Evolutionary conservation across 106 monocot species (phyloP).

Genomic region (Apostasia shenzhenica): DNA sequence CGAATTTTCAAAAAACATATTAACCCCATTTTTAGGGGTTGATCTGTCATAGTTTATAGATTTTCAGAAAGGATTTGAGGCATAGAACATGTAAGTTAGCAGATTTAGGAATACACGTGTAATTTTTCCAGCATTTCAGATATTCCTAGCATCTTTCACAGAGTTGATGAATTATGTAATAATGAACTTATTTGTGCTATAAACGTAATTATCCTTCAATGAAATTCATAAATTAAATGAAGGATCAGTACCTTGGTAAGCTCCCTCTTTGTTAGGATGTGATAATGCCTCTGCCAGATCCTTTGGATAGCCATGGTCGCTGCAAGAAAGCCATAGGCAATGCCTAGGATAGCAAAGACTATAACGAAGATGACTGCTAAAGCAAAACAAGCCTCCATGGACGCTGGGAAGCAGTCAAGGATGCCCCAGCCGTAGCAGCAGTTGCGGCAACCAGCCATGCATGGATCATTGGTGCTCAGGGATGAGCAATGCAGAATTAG

Average conservation of each 20-base stretch:
- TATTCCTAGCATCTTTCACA: too few species aligned
- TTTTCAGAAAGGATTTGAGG: too few species aligned
- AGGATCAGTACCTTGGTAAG: conserved; percentile 65
- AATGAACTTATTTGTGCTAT: too few species aligned
- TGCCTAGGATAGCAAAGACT: conserved; percentile 85
- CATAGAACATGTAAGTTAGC: too few species aligned
- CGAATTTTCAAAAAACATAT: too few species aligned
- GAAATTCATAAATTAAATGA: not conserved
- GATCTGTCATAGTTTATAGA: too few species aligned
- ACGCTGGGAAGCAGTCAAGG: conserved; percentile 83
- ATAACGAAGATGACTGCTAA: conserved; percentile 75
- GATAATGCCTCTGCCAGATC: conserved; percentile 98
- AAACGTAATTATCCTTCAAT: too few species aligned
- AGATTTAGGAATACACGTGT: too few species aligned
- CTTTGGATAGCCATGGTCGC: conserved; percentile 93
- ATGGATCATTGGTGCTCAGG: conserved; percentile 68
- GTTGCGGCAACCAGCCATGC: conserved; percentile 84
- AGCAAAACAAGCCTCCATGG: conserved; percentile 93
- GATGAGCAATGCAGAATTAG: conserved; percentile 83
- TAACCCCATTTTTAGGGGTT: too few species aligned
- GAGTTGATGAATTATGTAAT: too few species aligned
- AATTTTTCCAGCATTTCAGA: too few species aligned
- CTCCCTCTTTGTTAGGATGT: conserved; percentile 93
- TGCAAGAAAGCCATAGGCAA: conserved; percentile 84
- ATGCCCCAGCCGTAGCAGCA: conserved; percentile 98